Evolutionary conservation across 306 rosid species (phyloP), one percentile per base, ranked within the genome.

Genomic region (Sophora flavescens): DNA sequence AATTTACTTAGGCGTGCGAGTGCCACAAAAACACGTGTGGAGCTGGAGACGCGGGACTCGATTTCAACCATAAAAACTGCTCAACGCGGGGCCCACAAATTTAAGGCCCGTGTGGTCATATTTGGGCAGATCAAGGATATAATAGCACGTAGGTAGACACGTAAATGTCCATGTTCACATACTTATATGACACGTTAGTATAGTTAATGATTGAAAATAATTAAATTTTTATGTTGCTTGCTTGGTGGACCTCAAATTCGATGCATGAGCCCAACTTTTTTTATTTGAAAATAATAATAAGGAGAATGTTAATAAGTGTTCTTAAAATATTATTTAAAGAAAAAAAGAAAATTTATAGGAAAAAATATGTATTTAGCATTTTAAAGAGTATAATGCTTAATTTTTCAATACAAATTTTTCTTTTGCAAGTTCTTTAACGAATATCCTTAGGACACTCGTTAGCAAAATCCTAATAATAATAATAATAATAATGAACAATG

Each of bases 31-130:
- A 45, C 44, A 68, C 72, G 66, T 59, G 84, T 35, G 67, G 9
- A 8, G 48, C 17, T 32, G 16, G 51, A 44, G 47, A 72, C 30
- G 13, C 12, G 10, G 17, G 48, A 30, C 1, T 26, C 16, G 7
- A 53, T 66, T 41, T 65, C 58, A 77, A 77, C 81, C 75, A 77
- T 67, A 68, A 68, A 77, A 68, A 50, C 52, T 39, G 75, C 61
- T 57, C 28, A 48, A 32, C 3, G 16, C 3, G 44, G 69, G 76
- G 0, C 76, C 76, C 76, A 67, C 44, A 28, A 32, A 6, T 7
- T 6, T 30, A 30, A 30, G 32, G 22, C 22, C 22, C 22, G 22
- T 22, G 22, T 22, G 22, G 22, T 22, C 1, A n/a, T 22, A 22
- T 22, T 22, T 22, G 22, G 22, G 32, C 32, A 74, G 36, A 8